Percentiles rank a stretch among this genome's conserved stretches.
Evolutionary conservation across 1,139 yeast species (phyloP).

Genomic region (Blastobotrys niveus): DNA sequence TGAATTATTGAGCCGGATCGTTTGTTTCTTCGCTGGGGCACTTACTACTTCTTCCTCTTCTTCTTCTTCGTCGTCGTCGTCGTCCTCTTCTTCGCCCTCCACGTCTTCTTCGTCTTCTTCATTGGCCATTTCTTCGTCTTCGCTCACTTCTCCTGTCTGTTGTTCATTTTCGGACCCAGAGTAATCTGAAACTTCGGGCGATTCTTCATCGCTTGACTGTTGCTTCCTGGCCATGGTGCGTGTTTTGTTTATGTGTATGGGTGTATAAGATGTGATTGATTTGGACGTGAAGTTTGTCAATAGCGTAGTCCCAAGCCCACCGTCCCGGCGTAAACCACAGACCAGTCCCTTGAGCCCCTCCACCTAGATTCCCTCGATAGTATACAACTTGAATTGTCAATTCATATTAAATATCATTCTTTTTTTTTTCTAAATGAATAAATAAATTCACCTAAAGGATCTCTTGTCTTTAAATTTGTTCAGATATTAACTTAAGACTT

Average conservation of each 20-base stretch:
- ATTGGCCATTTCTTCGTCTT: conserved; percentile 20
- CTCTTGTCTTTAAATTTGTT: too few species aligned
- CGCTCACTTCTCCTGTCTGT: conserved; percentile 18
- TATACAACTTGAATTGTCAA: too few species aligned
- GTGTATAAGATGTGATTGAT: too few species aligned
- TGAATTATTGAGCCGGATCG: not conserved
- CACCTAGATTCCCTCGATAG: too few species aligned
- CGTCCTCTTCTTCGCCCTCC: conserved; percentile 15
- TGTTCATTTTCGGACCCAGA: conserved; percentile 17
- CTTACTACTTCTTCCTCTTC: conserved; percentile 20
- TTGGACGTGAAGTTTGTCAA: not conserved
- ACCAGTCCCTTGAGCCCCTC: too few species aligned
- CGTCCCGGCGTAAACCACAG: too few species aligned
- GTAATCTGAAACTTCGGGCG: conserved; percentile 24
- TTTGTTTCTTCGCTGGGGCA: conserved; percentile 19
- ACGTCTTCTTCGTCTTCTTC: conserved; percentile 20
- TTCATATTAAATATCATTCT: too few species aligned
- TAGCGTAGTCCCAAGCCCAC: too few species aligned
- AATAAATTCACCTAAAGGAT: too few species aligned
- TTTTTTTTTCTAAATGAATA: too few species aligned
- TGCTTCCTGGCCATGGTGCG: not conserved
- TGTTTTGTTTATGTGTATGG: not conserved
- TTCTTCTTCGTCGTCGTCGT: conserved; percentile 17
- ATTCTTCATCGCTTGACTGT: conserved; percentile 14
- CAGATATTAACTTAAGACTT: too few species aligned